A percentile compares a stretch with the other conserved stretches of the same genome.
Conservation (phyloP, 1,139 yeast species). For the Starmera stellimalicola region DNA sequence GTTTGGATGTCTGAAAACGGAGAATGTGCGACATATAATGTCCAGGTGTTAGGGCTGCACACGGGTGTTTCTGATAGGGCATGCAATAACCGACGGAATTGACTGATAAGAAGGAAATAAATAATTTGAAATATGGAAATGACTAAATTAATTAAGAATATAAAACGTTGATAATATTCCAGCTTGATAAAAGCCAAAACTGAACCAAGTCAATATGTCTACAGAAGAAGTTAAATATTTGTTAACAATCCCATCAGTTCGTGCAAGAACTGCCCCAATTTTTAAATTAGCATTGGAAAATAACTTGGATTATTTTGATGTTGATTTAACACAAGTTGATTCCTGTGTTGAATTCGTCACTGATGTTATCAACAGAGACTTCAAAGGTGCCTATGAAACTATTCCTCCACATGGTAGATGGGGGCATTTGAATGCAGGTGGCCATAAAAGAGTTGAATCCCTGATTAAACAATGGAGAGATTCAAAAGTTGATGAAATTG, state of each 20-base stretch:
- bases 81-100: too few relatives aligned
- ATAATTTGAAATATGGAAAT: too few relatives aligned
- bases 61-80: too few relatives aligned
- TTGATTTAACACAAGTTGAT: slow-evolving; percentile 30
- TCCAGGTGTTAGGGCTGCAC: too few relatives aligned
- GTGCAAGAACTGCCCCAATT: slow-evolving; percentile 38
- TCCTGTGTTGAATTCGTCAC: slow-evolving; percentile 33
- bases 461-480: slow-evolving; percentile 28
- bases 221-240: slow-evolving; percentile 23
- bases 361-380: slow-evolving; percentile 32
- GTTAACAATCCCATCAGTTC: slow-evolving; percentile 39
- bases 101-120: slow-evolving; percentile 1
- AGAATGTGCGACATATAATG: too few relatives aligned
- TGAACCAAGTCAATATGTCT: slow-evolving; percentile 4
- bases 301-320: slow-evolving; percentile 33
- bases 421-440: slow-evolving; percentile 49
- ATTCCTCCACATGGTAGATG: slow-evolving; percentile 60
- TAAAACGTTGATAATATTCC: background rate
- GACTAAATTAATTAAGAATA: slow-evolving; percentile 6
- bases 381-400: slow-evolving; percentile 24
- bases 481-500: slow-evolving; percentile 25
- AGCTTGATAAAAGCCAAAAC: background rate
- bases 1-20: background rate
- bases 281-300: slow-evolving; percentile 27
- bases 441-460: slow-evolving; percentile 29